Percentiles rank a stretch among this genome's conserved stretches.
phyloP scores from a whole-genome alignment of 1,284 basidiomycete species.

The Neonothopanus nambi region DNA sequence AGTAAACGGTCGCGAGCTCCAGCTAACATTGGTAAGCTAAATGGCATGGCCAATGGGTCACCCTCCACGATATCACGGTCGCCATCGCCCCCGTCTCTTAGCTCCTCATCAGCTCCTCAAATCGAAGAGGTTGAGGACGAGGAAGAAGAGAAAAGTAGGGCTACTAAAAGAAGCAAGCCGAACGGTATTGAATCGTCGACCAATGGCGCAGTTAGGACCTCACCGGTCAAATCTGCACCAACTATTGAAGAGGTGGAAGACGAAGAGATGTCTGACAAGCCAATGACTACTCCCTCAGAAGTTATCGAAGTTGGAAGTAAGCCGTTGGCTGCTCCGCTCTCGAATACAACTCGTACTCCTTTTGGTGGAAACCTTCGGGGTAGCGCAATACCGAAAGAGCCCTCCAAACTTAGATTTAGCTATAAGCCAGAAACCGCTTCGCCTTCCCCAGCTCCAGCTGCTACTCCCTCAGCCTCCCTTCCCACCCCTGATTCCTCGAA shows the following conservation, averaged over 20 bases:
- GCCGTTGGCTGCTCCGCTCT: neutral
- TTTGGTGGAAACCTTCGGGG: constrained; percentile 9
- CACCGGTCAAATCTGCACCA: constrained; percentile 13
- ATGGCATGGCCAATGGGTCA: constrained; percentile 17
- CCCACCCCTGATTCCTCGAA: constrained; percentile 9
- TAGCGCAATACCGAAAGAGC: constrained; percentile 58
- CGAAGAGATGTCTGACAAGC: constrained; percentile 31
- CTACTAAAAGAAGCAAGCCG: constrained; percentile 13
- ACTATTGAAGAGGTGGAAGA: constrained; percentile 37
- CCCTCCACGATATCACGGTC: constrained; percentile 6
- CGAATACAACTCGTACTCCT: constrained; percentile 9
- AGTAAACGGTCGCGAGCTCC: constrained; percentile 71
- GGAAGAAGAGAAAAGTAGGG: constrained; percentile 4
- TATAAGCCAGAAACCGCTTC: constrained; percentile 46
- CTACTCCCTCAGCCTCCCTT: neutral
- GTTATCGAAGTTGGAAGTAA: constrained; percentile 10
- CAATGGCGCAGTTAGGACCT: constrained; percentile 5
- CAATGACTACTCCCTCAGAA: constrained; percentile 19
- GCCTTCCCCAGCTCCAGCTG: constrained; percentile 10
- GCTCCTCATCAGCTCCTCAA: constrained; percentile 17
- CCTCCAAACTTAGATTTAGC: constrained; percentile 71
- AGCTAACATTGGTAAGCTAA: constrained; percentile 17
- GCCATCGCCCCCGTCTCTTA: constrained; percentile 22
- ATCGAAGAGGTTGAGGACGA: constrained; percentile 17
- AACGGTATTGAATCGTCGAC: neutral